Percentiles rank a stretch among this genome's conserved stretches.
Conservation (phyloP, 257 asterid species). For the Solanum chiquidenum region DNA sequence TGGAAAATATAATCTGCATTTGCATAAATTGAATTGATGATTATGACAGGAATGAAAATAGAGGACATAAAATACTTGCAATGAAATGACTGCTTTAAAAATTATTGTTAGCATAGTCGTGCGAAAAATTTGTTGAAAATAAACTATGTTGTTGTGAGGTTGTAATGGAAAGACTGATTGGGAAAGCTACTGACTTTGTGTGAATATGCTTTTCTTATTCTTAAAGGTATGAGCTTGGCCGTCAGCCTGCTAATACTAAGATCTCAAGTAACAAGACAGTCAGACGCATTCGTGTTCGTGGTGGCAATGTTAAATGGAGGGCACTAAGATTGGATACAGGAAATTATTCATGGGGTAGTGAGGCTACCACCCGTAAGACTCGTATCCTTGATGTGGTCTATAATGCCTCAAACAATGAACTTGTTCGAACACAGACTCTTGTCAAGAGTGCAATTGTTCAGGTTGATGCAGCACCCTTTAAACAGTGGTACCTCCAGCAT, state of each 20-base stretch:
- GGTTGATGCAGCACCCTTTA: conserved; percentile 39
- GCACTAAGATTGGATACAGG: conserved; percentile 39
- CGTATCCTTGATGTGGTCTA: conserved; percentile 33
- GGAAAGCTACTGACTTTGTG: not conserved
- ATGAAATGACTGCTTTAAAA: not conserved
- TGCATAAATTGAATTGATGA: not conserved
- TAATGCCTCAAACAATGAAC: conserved; percentile 40
- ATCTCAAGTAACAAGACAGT: conserved; percentile 22
- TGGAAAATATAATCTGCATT: not conserved
- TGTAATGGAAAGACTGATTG: not conserved
- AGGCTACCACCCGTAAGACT: conserved; percentile 31
- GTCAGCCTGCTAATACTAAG: conserved; percentile 39
- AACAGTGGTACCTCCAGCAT: conserved; percentile 38
- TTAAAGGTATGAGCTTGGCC: conserved; percentile 34
- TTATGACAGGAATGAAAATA: not conserved
- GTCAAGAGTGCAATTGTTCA: conserved; percentile 36
- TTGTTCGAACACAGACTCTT: conserved; percentile 35
- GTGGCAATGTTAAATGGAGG: conserved; percentile 47
- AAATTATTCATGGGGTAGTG: conserved; percentile 44
- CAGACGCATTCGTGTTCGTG: conserved; percentile 36
- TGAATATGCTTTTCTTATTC: not conserved
- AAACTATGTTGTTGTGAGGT: not conserved
- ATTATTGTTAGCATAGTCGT: not conserved
- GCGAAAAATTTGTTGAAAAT: not conserved
- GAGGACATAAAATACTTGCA: not conserved